Base-by-base conservation (phyloP, 2,329 filamentous ascomycete genomes). In the Fusarium neocosmosporiellum region DNA sequence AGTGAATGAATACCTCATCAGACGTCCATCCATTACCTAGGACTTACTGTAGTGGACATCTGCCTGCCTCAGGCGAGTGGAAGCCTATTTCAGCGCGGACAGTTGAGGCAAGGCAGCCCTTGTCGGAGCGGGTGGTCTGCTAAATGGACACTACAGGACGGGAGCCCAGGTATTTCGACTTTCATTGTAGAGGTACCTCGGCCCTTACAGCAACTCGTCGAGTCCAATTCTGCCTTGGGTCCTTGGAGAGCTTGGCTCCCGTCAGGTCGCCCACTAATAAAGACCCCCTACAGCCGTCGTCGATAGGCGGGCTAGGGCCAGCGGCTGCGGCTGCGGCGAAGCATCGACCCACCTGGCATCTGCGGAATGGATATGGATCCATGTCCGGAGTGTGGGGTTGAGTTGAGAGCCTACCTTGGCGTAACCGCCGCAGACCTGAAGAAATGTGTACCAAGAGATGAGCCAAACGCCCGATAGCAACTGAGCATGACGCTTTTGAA, bases 251-350 rank as follows among this genome's bases (percentile, higher is more conserved):
- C 33, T 48, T 36, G 59, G 58, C 39, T 9, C n/a, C n/a, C n/a
- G n/a, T n/a, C 55, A n/a, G 36, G 24, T 31, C 18, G 20, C 18
- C 46, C 46, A 29, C 24, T 50, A 50, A n/a, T 29, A 50, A 31
- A 53, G 27, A 53, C 48, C 48, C 48, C 48, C 27, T 53, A 53
- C 48, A 31, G 18, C 48, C 27, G 48, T 53, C 48, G 48, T 53
- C 48, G 18, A 33, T 53, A 31, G 46, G 31, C 36, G 43, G 43
- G 61, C 53, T 66, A 59, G 34, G 43, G 10, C 27, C 34, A 61
- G 22, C 71, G 64, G 63, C 20, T 73, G 71, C 67, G 69, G 71
- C 69, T 72, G 63, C 67, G 46, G 14, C 46, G 46, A 58, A 33
- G 48, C 29, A 20, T 33, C 27, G 36, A 39, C 46, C 66, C 41